Percentiles rank a stretch among this genome's conserved stretches.
These are phyloP conservation scores for Penicillium sp. DNA, from an alignment of 2,329 filamentous ascomycete species.

Conservation along the genomic window DNA sequence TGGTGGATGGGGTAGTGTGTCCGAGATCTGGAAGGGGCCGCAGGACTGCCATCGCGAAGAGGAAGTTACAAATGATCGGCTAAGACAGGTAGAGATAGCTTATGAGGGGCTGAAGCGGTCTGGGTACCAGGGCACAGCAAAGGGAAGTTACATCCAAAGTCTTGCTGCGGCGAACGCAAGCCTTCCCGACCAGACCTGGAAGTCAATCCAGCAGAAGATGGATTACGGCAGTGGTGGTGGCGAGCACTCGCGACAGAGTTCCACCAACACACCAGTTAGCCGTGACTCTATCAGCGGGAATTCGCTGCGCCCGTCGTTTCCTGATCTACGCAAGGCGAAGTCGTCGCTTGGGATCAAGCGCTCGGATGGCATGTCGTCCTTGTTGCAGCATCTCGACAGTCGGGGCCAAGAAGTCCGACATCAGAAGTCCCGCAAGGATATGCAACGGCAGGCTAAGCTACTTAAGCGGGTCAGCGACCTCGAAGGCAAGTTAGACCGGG, in stretches of 20 bases:
- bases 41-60: conserved; percentile 38
- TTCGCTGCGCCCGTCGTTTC: conserved; percentile 39
- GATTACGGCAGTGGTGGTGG: conserved; percentile 25
- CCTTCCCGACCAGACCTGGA: conserved; percentile 41
- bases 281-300: conserved; percentile 20
- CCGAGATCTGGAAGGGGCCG: conserved; percentile 50
- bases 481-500: conserved; percentile 61
- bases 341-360: conserved; percentile 35
- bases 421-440: conserved; percentile 60
- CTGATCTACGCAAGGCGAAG: conserved; percentile 41
- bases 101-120: conserved; percentile 61
- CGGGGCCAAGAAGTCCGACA: conserved; percentile 43
- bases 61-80: conserved; percentile 45
- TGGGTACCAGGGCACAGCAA: conserved; percentile 52
- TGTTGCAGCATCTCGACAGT: conserved; percentile 33
- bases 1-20: conserved; percentile 51
- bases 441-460: conserved; percentile 62
- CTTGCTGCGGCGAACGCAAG: conserved; percentile 24
- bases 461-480: conserved; percentile 65
- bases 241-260: conserved; percentile 24
- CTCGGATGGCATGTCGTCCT: conserved; percentile 35
- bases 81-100: conserved; percentile 55
- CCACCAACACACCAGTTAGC: conserved; percentile 22
- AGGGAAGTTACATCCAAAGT: conserved; percentile 37
- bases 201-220: conserved; percentile 39